These are phyloP conservation scores for Tylopilus orsonianus DNA, from an alignment of 1,284 basidiomycete species.

Conservation along the genomic window DNA sequence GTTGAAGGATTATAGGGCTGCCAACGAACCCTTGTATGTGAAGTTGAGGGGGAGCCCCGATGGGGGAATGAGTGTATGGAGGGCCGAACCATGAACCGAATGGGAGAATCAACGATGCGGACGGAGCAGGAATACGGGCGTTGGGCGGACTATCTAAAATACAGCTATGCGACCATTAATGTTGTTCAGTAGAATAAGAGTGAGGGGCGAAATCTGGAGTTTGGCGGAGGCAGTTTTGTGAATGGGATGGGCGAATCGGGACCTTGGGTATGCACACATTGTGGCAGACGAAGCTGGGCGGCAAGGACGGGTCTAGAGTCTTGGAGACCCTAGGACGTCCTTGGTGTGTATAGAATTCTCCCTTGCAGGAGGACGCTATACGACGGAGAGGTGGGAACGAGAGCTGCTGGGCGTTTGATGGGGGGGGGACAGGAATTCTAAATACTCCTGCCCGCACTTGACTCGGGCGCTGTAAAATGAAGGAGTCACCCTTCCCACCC, in stretches of 20 bases:
- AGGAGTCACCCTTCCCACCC: constrained; percentile 27
- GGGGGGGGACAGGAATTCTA: constrained; percentile 13
- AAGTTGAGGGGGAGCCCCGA: constrained; percentile 57
- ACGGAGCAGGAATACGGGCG: constrained; percentile 20
- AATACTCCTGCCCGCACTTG: constrained; percentile 20
- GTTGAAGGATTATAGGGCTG: constrained; percentile 58
- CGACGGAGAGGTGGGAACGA: neutral
- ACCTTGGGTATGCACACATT: constrained; percentile 39
- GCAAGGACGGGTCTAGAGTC: constrained; percentile 34
- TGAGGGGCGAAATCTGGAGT: constrained; percentile 18
- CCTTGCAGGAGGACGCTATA: constrained; percentile 27
- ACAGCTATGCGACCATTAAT: constrained; percentile 40
- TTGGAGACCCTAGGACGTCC: constrained; percentile 33
- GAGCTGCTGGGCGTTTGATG: constrained; percentile 11
- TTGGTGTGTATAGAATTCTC: constrained; percentile 27
- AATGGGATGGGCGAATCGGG: constrained; percentile 33
- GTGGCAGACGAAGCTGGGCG: constrained; percentile 15
- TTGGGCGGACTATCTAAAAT: constrained; percentile 33
- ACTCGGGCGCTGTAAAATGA: constrained; percentile 30
- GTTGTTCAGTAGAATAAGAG: constrained; percentile 17
- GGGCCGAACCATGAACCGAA: constrained; percentile 50
- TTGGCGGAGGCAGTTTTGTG: constrained; percentile 12
- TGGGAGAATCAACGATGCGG: constrained; percentile 15
- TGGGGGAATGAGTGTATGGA: constrained; percentile 63
- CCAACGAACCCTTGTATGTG: constrained; percentile 58